Evolutionary conservation across 495 filamentous ascomycete genomes (phyloP), one percentile per base, ranked within the genome.

Genomic region (Hypomontagnella monticulosa): DNA sequence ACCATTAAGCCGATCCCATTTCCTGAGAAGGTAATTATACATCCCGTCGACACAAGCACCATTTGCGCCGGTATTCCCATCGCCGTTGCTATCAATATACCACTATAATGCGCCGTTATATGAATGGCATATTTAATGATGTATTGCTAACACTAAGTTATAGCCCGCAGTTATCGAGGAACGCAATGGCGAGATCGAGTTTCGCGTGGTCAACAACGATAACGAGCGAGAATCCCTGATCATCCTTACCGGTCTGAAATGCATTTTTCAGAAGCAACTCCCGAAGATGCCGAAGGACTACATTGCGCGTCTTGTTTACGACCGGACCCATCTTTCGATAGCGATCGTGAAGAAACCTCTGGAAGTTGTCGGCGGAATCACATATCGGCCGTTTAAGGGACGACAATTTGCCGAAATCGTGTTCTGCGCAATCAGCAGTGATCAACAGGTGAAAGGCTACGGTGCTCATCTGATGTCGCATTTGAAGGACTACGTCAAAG

Each of bases 281-380:
- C 95, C 95, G 1, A 98, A 98, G 77, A 99, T 99, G 95, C 95
- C 95, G 0, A 97, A 97, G 77, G 94, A 98, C 69, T 99, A 99
- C 74, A 98, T 99, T 60, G 95, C 95, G 15, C 88, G 95, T 19
- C 85, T 99, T 6, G 95, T 99, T 27, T 99, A 99, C 75, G 95
- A 99, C 77, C 88, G 95, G 30, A 97, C 95, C 16, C 95, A 99
- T 82, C 74, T 97, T 32, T 96, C 91, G 4, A 97, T 99, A 67
- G 95, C 96, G 19, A 98, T 99, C 68, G 91, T 99, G 51, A 98
- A 97, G 80, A 93, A 96, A 70, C 93, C 94, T 1, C 76, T 97
- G 40, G 93, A 97, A 73, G 94, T 98, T 9, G 92, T 98, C 18
- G 94, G 92, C 47, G 95, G 95, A 7, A 98, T 99, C 68, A 98